These are phyloP conservation scores for Wickerhamomyces strasburgensis DNA, from an alignment of 805 yeast species.

Conservation along the genomic window DNA sequence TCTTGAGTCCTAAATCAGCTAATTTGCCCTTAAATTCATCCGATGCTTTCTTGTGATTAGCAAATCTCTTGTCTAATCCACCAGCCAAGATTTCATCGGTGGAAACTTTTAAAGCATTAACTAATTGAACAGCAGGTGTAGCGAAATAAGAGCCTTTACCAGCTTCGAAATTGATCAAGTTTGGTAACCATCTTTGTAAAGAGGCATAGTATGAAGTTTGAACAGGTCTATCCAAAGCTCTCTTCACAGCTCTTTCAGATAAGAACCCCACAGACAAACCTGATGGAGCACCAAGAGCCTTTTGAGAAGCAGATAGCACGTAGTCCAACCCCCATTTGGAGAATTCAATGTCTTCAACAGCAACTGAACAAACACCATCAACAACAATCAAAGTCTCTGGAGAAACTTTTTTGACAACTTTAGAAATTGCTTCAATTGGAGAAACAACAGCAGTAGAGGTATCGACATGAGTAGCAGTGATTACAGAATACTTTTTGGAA, in stretches of 20 bases:
- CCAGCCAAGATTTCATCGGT: constrained; percentile 61
- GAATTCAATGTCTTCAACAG: constrained; percentile 79
- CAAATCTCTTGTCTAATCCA: constrained; percentile 56
- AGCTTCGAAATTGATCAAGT: constrained; percentile 79
- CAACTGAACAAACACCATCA: constrained; percentile 95
- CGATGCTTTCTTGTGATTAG: constrained; percentile 58
- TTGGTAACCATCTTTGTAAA: constrained; percentile 80
- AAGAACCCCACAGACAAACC: constrained; percentile 79
- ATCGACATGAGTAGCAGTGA: constrained; percentile 92
- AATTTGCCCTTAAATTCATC: constrained; percentile 54
- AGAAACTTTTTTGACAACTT: constrained; percentile 52
- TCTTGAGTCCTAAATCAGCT: constrained; percentile 55
- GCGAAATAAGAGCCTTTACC: constrained; percentile 86
- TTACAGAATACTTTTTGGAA: constrained; percentile 50
- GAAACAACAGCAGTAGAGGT: constrained; percentile 92
- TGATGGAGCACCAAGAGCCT: constrained; percentile 92
- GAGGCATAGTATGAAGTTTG: constrained; percentile 54
- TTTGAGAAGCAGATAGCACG: constrained; percentile 89
- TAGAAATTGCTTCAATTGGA: constrained; percentile 60
- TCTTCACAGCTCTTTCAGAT: constrained; percentile 66
- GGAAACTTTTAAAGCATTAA: constrained; percentile 76
- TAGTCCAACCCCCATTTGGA: constrained; percentile 88
- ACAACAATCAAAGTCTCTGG: constrained; percentile 83
- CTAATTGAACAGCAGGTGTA: constrained; percentile 90
- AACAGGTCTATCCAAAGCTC: constrained; percentile 48